Evolutionary conservation across 2,329 filamentous ascomycete genomes (phyloP).

Genomic region (Lachnellula cervina): DNA sequence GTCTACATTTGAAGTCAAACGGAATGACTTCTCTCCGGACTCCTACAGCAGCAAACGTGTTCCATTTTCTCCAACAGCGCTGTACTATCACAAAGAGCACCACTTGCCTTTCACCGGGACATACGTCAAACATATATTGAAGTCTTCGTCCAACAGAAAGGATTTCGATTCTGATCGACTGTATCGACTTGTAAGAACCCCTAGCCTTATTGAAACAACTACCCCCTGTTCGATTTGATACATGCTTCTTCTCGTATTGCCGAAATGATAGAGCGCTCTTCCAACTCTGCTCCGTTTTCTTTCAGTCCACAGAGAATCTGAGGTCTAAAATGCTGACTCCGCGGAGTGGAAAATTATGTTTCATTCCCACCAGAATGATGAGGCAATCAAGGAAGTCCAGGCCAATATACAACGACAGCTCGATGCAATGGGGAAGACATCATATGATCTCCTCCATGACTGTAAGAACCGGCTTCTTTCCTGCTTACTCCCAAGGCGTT

Average conservation of each 20-base stretch:
- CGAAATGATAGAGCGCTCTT: too few species aligned
- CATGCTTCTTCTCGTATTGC: too few species aligned
- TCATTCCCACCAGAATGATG: neutral
- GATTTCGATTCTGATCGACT: neutral
- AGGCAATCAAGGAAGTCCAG: conserved; percentile 1
- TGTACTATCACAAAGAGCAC: neutral
- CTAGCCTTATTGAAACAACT: too few species aligned
- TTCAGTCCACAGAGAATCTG: too few species aligned
- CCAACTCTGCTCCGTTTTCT: too few species aligned
- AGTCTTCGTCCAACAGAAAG: neutral
- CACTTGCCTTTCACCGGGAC: neutral
- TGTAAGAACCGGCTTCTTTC: neutral
- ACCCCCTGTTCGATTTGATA: too few species aligned
- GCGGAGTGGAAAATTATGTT: too few species aligned
- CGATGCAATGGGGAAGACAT: neutral
- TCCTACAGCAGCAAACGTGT: neutral
- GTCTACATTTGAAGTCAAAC: neutral
- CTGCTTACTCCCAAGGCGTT: neutral
- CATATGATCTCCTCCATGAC: conserved; percentile 4
- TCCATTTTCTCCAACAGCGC: neutral
- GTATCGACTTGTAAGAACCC: neutral
- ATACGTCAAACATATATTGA: neutral
- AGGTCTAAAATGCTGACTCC: neutral
- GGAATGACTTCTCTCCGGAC: neutral
- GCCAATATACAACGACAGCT: neutral